Base-by-base conservation (phyloP, 768 basidiomycete genomes). In the Mycena filopes region DNA sequence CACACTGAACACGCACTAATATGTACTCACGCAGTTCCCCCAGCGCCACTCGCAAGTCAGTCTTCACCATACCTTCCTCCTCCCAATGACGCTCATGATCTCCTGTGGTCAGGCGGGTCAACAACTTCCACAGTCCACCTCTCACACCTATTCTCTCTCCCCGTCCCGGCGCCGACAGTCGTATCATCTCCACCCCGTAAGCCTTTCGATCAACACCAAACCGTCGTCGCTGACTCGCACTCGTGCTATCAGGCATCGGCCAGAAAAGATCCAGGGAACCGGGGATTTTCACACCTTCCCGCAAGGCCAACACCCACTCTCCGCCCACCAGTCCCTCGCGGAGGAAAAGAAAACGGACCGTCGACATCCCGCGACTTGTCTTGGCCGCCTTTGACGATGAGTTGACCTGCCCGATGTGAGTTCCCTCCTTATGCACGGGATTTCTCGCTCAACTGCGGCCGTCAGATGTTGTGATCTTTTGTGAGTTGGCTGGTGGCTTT, bases 381-480 rank as follows among this genome's bases (percentile, higher is more conserved):
- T 72, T 91, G 43, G 78, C 79, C 4, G 79, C 68, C n/a, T 85
- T 87, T 50, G 90, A 89, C 72, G 83, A 86, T 46, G 90, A 91
- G 69, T 75, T 92, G 50, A 86, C 79, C 18, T 93, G 92, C 74
- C 86, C 92, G 1, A 90, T 93, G 92, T 92, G 74, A 49, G 90
- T 82, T n/a, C n/a, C 25, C 56, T 45, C 40, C 33, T 25, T 28
- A 16, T 61, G 33, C 15, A 15, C 20, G 16, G 53, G 51, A 42
- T 1, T 21, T 28, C 13, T n/a, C n/a, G n/a, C 50, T 33, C 16
- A 55, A 31, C 55, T 63, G 51, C 47, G 71, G 43, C 46, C 55
- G 63, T 6, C 66, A 93, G 91, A 73, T 93, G 92, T 66, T 90
- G 79, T 75, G 91, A 93, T 71, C 77, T 91, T 31, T 80, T 92